Evolutionary conservation across 2,329 filamentous ascomycete species (phyloP), one percentile per base, ranked within the genome.

Genomic region (Neurospora sp.): DNA sequence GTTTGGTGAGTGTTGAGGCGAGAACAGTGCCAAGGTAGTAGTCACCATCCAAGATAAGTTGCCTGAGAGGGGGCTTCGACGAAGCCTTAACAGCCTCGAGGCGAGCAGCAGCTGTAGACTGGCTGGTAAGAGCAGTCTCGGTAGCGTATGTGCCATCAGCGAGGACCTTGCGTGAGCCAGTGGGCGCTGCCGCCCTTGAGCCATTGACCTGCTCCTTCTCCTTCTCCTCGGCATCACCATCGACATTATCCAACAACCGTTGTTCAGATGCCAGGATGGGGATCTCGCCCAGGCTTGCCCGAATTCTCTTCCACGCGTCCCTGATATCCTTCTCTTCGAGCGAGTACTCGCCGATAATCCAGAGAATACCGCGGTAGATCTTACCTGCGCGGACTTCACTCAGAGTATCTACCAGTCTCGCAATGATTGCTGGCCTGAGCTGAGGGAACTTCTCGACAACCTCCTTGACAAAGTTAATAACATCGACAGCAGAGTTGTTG

Each of bases 391-490:
- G 90, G 36, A 99, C 96, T 80, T 99, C 96, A 76, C 90, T 90
- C 66, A 99, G 85, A 1, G 96, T 98, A 15, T 92, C 91, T 7
- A 98, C 94, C 17, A 99, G 84, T 72, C 94, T 91, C 76, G 91
- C 89, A 7, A 98, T 91, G 75, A 99, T 98, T 0, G 92, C 91
- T 40, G 90, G 88, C 72, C 96, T 90, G 70, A 99, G 86, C 76
- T 92, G 90, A 8, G 96, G 96, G 84, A 98, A 99, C 78, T 97
- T 97, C 82, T 99, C 96, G 7, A 98, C 95, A 3, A 99, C 96
- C 80, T 99, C 96, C 82, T 99, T 99, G 73, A 99, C 94, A 78
- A 99, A 99, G 69, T 93, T 94, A 78, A 99, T 98, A 69, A 99
- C 95, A 80, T 99, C 96, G 38, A 99, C 93, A 1, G 96, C 96